phyloP scores from a whole-genome alignment of 345 rosid genomes.

The Lenwebbia sp. region DNA sequence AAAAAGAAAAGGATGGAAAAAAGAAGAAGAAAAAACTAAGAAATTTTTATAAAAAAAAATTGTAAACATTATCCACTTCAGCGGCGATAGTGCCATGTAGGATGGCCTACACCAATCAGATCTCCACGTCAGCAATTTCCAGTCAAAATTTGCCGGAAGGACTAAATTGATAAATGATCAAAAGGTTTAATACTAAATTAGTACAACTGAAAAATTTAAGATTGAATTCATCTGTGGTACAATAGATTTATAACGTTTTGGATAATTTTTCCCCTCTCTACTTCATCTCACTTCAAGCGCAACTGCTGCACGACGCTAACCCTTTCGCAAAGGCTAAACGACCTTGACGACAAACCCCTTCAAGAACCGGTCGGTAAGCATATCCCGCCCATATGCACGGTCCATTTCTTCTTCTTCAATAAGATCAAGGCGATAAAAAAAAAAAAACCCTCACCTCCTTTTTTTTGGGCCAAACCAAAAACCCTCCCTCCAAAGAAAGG shows the following conservation, averaged over 20 bases:
- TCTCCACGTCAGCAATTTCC: accelerated
- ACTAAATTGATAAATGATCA: too few relatives aligned
- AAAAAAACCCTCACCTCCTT: not conserved
- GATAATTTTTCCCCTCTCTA: not conserved
- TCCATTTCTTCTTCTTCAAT: not conserved
- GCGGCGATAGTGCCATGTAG: accelerated
- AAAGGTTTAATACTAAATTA: not conserved
- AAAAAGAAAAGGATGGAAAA: too few relatives aligned
- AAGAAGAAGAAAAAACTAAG: too few relatives aligned
- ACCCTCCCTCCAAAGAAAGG: not conserved
- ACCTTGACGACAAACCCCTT: not conserved
- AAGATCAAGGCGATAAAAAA: not conserved
- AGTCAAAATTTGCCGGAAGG: too few relatives aligned
- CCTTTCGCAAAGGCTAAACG: not conserved
- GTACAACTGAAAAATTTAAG: accelerated
- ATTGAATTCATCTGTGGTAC: not conserved
- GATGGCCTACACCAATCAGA: not conserved
- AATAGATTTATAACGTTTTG: not conserved
- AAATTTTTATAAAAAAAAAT: not conserved
- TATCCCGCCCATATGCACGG: not conserved
- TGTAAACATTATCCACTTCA: too few relatives aligned
- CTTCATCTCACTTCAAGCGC: not conserved
- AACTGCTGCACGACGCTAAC: not conserved
- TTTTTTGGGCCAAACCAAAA: not conserved
- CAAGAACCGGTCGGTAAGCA: not conserved